Base-by-base conservation (phyloP, 768 basidiomycete species). In the Aureoboletus auriporus region DNA sequence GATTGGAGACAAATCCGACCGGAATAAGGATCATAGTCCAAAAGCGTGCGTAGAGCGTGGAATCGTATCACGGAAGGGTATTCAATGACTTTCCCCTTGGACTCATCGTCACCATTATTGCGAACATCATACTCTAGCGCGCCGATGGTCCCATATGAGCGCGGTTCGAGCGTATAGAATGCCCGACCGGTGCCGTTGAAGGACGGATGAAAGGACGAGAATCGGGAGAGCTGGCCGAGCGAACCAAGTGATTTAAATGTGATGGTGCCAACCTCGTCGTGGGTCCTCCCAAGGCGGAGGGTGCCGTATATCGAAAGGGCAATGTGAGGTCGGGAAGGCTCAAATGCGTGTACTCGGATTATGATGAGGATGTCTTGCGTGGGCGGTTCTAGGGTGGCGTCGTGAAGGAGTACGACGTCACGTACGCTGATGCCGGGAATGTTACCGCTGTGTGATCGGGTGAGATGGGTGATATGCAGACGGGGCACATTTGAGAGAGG, bases 1-100 rank as follows among this genome's bases (percentile, higher is more conserved):
- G 9, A 42, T 29, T 13, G 42, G 2, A 63, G 12, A 23, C 54
- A 60, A n/a, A 61, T 33, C 31, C 50, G 47, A 2, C 60, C 61
- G 0, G 38, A 45, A 42, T 63, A 61, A 4, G 58, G 50, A 45
- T 61, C 60, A 36, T 56, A 62, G 42, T 62, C 57, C 28, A 33
- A 20, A 11, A 62, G 23, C 11, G 16, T 17, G 12, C 41, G 41
- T 1, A 20, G 9, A 6, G 37, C 12, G 11, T 53, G 34, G 27
- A 42, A 44, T 3, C 27, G 39, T 6, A 51, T 26, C 23, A 56
- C 33, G 8, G 4, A 46, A 23, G 37, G 41, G 29, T 59, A 51
- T 6, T 59, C 44, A 0, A 30, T 8, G 11, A 42, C 27, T 31
- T 38, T 50, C 41, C 35, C 39, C 20, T 8, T 8, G 4, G 7